Evolutionary conservation across 306 rosid species (phyloP), one percentile per base, ranked within the genome.

Genomic region (Betula pendula): DNA sequence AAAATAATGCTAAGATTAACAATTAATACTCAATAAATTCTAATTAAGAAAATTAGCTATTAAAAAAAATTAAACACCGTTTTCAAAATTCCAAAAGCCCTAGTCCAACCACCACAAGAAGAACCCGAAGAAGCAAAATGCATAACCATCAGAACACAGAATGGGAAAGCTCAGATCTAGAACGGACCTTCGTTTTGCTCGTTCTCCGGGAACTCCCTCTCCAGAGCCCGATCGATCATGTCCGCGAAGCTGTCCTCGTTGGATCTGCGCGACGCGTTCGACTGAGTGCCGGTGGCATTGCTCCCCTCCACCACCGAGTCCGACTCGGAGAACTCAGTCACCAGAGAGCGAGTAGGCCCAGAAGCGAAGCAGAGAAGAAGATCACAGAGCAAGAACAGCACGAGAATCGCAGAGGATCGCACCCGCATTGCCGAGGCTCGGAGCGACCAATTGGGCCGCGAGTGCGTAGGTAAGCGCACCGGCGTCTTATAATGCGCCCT

Each of bases 171-270:
- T 27, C 77, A 58, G 89, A 88, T 85, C 87, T 65, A 15, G 24
- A 8, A 77, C 75, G 55, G 81, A 95, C 97, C 97, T 87, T 88
- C 90, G 66, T 80, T 88, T 82, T 90, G 92, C 80, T 92, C 97
- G 59, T 88, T 90, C 71, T 95, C 99, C 4, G 94, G 92, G 59
- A 95, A 95, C 84, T 95, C 97, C 63, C 92, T 77, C 75, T 89
- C 89, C 9, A 92, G 90, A 73, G 99, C 99, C 71, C 93, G 97
- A 86, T 95, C 99, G 79, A 95, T 89, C 90, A 92, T 90, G 84
- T 81, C 83, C 35, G 97, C 97, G 69, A 95, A 85, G 81, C 97
- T 92, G 42, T 87, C 90, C 1, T 71, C 95, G 17, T 58, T 53
- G 84, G 98, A 92, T 89, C 93, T 85, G 8, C 78, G 85, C 42